Percentiles rank a stretch among this genome's conserved stretches.
phyloP scores from a whole-genome alignment of 129 eudicot species.

The Artemisia argyi region DNA sequence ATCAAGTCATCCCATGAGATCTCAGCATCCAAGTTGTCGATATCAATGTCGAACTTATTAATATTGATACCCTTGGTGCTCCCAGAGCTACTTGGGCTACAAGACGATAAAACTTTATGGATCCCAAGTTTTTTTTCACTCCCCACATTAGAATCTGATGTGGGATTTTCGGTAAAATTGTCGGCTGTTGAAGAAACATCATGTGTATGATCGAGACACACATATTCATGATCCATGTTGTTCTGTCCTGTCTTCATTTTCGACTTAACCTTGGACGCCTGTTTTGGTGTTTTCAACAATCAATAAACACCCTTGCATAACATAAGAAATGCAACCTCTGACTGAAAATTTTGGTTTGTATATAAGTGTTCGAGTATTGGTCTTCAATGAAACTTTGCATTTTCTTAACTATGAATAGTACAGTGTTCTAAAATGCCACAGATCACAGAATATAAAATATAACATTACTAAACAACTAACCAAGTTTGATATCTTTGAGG shows the following conservation, averaged over 20 bases:
- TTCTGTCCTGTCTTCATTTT: slow-evolving; percentile 58
- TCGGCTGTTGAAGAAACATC: slow-evolving; percentile 27
- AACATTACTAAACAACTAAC: slow-evolving; percentile 37
- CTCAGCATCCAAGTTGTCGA: slow-evolving; percentile 57
- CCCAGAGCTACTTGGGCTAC: slow-evolving; percentile 37
- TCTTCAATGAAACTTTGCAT: too few species aligned
- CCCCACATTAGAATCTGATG: slow-evolving; percentile 18
- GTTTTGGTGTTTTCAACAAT: slow-evolving; percentile 5
- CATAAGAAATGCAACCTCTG: not conserved
- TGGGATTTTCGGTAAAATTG: slow-evolving; percentile 17
- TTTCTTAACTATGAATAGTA: not conserved
- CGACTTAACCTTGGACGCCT: slow-evolving; percentile 70
- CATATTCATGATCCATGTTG: slow-evolving; percentile 41
- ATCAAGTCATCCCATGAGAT: slow-evolving; percentile 81
- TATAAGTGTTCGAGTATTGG: not conserved
- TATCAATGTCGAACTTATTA: slow-evolving; percentile 39
- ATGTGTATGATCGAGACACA: slow-evolving; percentile 34
- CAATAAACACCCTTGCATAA: not conserved
- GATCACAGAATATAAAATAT: not conserved
- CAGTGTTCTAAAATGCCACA: slow-evolving; percentile 3
- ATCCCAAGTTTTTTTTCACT: slow-evolving; percentile 45
- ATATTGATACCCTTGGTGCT: slow-evolving; percentile 54
- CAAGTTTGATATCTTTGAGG: slow-evolving; percentile 66
- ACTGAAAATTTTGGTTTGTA: too few species aligned
- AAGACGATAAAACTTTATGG: slow-evolving; percentile 49